Percentiles rank a stretch among this genome's conserved stretches.
phyloP scores from a whole-genome alignment of 1,284 basidiomycete genomes.

The Ceratobasidium sp. region DNA sequence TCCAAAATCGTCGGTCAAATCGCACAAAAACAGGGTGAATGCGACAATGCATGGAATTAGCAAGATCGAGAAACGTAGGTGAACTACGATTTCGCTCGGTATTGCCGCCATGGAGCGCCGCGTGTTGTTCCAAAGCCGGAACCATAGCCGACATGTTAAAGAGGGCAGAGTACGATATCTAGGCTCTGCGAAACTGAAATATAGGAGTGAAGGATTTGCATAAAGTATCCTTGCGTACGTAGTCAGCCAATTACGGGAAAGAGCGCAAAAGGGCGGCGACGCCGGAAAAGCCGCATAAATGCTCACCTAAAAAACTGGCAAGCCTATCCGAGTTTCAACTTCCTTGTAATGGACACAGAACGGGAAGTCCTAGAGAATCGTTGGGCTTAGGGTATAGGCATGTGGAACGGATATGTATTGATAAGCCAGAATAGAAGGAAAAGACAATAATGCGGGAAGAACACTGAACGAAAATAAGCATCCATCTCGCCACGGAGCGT shows the following conservation, averaged over 20 bases:
- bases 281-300: constrained; percentile 11
- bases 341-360: too few species aligned
- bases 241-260: neutral
- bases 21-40: constrained; percentile 50
- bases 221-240: constrained; percentile 20
- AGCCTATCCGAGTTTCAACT: constrained; percentile 8
- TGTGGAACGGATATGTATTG: too few species aligned
- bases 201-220: constrained; percentile 16
- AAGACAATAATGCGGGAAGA: too few species aligned
- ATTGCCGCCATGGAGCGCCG: constrained; percentile 21
- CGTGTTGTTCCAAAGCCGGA: constrained; percentile 40
- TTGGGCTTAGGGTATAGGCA: too few species aligned
- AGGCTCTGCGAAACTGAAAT: neutral
- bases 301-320: constrained; percentile 23
- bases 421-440: too few species aligned
- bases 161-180: neutral
- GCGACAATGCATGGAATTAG: constrained; percentile 78
- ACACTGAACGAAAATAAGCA: too few species aligned
- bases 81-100: constrained; percentile 83
- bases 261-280: neutral
- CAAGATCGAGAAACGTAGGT: constrained; percentile 88
- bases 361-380: too few species aligned
- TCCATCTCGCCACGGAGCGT: too few species aligned
- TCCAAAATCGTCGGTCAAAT: constrained; percentile 40
- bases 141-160: constrained; percentile 17